Evolutionary conservation across 306 rosid species (phyloP).

Genomic region (Amphicarpaea edgeworthii): DNA sequence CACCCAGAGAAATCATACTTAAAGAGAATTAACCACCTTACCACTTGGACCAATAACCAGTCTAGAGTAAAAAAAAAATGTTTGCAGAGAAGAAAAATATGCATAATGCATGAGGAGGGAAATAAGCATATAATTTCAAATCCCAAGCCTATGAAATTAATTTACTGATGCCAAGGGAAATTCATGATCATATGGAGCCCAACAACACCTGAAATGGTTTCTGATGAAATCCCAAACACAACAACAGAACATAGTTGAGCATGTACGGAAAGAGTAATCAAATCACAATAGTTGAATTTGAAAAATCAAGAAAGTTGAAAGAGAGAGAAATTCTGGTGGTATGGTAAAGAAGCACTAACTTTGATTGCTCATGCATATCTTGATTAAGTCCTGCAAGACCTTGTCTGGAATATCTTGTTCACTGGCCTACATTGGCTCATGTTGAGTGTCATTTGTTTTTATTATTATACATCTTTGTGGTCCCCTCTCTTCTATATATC

Average conservation of each 20-base stretch:
- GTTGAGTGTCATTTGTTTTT: slow-evolving; percentile 55
- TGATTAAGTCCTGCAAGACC: slow-evolving; percentile 58
- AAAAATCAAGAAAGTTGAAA: background rate
- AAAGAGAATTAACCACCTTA: too few species aligned
- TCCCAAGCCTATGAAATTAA: slow-evolving; percentile 36
- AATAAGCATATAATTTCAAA: slow-evolving; percentile 35
- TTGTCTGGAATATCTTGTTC: slow-evolving; percentile 89
- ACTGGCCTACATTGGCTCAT: slow-evolving; percentile 68
- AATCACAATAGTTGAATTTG: slow-evolving; percentile 51
- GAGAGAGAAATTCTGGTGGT: slow-evolving; percentile 23
- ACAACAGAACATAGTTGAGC: slow-evolving; percentile 37
- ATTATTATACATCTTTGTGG: slow-evolving; percentile 51
- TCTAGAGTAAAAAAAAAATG: too few species aligned
- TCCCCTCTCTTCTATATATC: slow-evolving; percentile 50
- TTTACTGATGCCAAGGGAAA: slow-evolving; percentile 16
- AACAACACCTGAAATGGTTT: slow-evolving; percentile 41
- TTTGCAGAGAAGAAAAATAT: background rate
- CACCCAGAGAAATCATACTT: background rate
- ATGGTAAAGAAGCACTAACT: slow-evolving; percentile 55
- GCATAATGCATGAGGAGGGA: slow-evolving; percentile 7
- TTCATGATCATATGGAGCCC: slow-evolving; percentile 36
- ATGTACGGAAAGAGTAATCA: slow-evolving; percentile 65
- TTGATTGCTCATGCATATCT: slow-evolving; percentile 67
- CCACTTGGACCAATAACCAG: too few species aligned
- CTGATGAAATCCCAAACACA: slow-evolving; percentile 49